Base-by-base conservation (phyloP, 805 yeast genomes). In the Wickerhamiella australiensis region DNA sequence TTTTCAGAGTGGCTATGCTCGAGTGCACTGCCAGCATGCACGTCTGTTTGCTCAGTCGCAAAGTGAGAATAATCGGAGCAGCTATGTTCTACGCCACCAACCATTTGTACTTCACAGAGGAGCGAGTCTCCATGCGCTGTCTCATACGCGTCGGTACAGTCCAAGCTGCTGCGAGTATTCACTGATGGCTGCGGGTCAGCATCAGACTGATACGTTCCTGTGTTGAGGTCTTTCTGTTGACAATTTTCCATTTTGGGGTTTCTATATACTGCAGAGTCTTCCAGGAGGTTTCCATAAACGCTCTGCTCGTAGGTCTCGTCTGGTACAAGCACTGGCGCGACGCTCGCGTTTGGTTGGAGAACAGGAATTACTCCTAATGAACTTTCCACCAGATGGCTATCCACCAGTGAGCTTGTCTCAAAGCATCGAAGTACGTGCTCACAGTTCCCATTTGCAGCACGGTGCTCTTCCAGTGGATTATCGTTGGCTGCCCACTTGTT, bases 401-500 rank as follows among this genome's bases (percentile, higher is more conserved):
- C 45, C 15, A 18, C 25, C 11, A 46, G 42, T 6, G 36, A 25
- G 20, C 37, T 37, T 2, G 43, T 46, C 21, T 36, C 49, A 22
- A 18, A 42, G 27, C 23, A 27, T 12, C 27, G 11, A 27, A n/a
- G 18, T 21, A 46, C 27, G 17, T 36, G 17, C 26, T 15, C 37
- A 29, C 49, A 46, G 7, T 26, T 26, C 2, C 23, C n/a, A 13
- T 17, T 37, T 13, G 21, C 23, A 13, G 15, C 29, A 2, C 25
- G 26, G 21, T 46, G 49, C 41, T 29, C 46, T 21, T 29, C 36
- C 5, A 47, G 36, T 4, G 50, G 50, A 12, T 7, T 33, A 36
- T 49, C 51, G 9, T 23, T 26, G 8, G 41, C 21, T 25, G 13
- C 43, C 51, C 51, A 49, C 6, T n/a, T 4, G 31, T 29, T 35